Conservation (phyloP, 768 basidiomycete species). For the Udeniomyces megalosporus region DNA sequence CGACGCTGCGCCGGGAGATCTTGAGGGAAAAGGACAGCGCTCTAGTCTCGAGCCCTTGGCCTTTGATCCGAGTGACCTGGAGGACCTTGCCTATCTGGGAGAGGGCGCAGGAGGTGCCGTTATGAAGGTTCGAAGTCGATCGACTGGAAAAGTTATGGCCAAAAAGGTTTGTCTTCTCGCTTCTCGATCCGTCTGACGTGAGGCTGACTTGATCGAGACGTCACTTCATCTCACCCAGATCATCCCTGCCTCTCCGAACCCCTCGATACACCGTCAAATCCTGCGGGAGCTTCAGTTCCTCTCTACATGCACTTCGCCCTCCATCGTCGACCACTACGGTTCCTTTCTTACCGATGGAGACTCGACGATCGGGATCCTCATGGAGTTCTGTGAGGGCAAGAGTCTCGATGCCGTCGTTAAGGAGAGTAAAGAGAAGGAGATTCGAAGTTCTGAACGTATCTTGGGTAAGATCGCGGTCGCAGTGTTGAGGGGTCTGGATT, state of each 20-base stretch:
- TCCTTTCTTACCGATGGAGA: slow-evolving; percentile 29
- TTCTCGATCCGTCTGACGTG: neutral
- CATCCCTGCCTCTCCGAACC: slow-evolving; percentile 29
- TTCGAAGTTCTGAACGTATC: slow-evolving; percentile 29
- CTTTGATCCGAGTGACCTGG: slow-evolving; percentile 21
- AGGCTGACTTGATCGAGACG: slow-evolving; percentile 18
- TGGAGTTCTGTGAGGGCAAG: slow-evolving; percentile 32
- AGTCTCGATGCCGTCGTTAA: slow-evolving; percentile 26
- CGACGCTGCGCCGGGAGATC: no score
- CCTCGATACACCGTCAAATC: slow-evolving; percentile 30
- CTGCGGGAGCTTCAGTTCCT: slow-evolving; percentile 30
- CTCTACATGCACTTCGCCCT: slow-evolving; percentile 27
- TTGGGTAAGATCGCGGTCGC: slow-evolving; percentile 28
- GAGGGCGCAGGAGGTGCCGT: slow-evolving; percentile 31
- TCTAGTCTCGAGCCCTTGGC: slow-evolving; percentile 17
- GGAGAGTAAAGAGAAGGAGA: slow-evolving; percentile 22
- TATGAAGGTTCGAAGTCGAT: slow-evolving; percentile 25
- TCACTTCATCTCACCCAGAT: slow-evolving; percentile 21
- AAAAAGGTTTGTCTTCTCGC: slow-evolving; percentile 24
- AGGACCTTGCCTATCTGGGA: slow-evolving; percentile 24
- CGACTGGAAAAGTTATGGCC: slow-evolving; percentile 28
- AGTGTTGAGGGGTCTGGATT: slow-evolving; percentile 28
- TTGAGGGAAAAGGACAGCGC: no score
- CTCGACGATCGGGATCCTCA: slow-evolving; percentile 28
- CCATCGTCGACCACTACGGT: slow-evolving; percentile 31